Percentiles rank a stretch among this genome's conserved stretches.
Evolutionary conservation across 2,329 filamentous ascomycete genomes (phyloP).

Genomic region (Mycosphaerella arachidis): DNA sequence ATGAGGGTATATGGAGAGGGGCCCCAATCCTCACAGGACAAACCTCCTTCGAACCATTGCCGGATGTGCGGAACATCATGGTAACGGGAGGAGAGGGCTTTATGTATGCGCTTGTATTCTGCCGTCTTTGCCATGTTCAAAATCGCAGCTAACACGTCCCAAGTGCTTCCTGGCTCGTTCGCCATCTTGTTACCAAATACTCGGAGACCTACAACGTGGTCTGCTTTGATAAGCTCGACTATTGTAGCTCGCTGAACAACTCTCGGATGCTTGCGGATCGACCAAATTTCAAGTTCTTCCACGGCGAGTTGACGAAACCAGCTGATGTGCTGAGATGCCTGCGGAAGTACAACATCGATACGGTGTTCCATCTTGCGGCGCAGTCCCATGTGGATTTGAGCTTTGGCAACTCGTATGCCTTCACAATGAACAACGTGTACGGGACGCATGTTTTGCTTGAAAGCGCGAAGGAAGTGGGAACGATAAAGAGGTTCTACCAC

Average conservation of each 20-base stretch:
- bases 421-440: constrained; percentile 76
- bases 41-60: constrained; percentile 64
- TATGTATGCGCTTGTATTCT: constrained; percentile 42
- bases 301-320: constrained; percentile 71
- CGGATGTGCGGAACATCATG: constrained; percentile 73
- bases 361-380: constrained; percentile 79
- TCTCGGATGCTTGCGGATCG: constrained; percentile 63
- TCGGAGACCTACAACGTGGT: constrained; percentile 70
- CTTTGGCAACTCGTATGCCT: constrained; percentile 77
- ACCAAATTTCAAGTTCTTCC: constrained; percentile 72
- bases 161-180: constrained; percentile 71
- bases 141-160: no score
- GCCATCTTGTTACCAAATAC: constrained; percentile 71
- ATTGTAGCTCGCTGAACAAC: constrained; percentile 77
- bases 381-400: constrained; percentile 79
- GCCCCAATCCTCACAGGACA: constrained; percentile 66
- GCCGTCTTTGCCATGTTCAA: no score
- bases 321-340: constrained; percentile 66
- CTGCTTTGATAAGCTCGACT: constrained; percentile 81
- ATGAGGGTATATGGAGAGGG: constrained; percentile 64
- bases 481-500: constrained; percentile 70
- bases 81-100: constrained; percentile 81
- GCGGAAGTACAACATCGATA: constrained; percentile 68
- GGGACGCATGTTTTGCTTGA: constrained; percentile 80
- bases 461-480: constrained; percentile 63